Evolutionary conservation across 2,329 filamentous ascomycete species (phyloP).

Genomic region (Cladosporium sp.): DNA sequence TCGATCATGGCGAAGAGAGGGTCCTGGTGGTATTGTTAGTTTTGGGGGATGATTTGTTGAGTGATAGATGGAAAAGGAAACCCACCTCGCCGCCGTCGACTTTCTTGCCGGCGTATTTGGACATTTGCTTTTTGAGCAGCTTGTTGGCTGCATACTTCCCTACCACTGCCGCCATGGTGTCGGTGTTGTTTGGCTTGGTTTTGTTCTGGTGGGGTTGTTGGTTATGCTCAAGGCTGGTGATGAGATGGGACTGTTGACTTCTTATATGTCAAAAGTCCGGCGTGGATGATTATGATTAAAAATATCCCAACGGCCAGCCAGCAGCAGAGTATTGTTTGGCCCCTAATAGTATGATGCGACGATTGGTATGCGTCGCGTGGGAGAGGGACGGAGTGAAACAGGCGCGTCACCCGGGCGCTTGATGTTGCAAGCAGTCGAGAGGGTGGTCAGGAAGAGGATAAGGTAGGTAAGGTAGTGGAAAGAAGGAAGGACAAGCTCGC

Average conservation of each 20-base stretch:
- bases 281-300: neutral
- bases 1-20: constrained; percentile 84
- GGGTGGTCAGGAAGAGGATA: neutral
- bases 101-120: constrained; percentile 44
- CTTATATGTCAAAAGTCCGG: too few relatives aligned
- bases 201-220: too few relatives aligned
- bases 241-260: too few relatives aligned
- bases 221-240: too few relatives aligned
- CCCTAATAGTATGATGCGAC: constrained; percentile 8
- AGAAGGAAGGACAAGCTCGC: neutral
- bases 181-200: neutral
- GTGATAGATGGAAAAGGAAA: neutral
- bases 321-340: constrained; percentile 7
- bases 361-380: constrained; percentile 12
- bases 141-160: constrained; percentile 49
- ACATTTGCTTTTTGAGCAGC: constrained; percentile 44
- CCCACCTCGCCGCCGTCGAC: constrained; percentile 39
- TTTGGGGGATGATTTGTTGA: neutral
- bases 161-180: constrained; percentile 41
- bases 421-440: constrained; percentile 7
- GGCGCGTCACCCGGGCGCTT: constrained; percentile 7
- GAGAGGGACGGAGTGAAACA: constrained; percentile 2
- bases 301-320: neutral
- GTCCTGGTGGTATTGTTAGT: constrained; percentile 54
- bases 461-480: neutral